These are phyloP conservation scores for Trichoderma sp. DNA, from an alignment of 2,329 filamentous ascomycete species.

Conservation along the genomic window DNA sequence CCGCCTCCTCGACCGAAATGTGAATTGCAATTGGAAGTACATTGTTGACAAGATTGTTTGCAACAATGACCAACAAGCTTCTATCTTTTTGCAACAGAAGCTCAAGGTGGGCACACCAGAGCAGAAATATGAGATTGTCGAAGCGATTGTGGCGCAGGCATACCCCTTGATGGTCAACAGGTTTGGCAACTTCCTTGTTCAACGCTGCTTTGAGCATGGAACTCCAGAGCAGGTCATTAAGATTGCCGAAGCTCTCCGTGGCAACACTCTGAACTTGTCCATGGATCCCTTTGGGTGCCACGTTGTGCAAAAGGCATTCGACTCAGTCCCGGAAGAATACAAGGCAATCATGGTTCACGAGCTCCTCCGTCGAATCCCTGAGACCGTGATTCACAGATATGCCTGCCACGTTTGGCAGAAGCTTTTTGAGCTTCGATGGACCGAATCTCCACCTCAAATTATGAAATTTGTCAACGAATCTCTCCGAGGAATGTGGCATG, in stretches of 20 bases:
- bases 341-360: constrained; percentile 99
- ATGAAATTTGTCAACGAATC: constrained; percentile 98
- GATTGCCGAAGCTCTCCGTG: constrained; percentile 90
- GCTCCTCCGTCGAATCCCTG: constrained; percentile 87
- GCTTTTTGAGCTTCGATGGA: constrained; percentile 96
- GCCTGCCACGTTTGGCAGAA: constrained; percentile 99
- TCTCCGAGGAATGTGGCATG: constrained; percentile 95
- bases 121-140: constrained; percentile 96
- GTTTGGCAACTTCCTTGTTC: constrained; percentile 97
- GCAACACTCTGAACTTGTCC: constrained; percentile 88
- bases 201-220: constrained; percentile 98
- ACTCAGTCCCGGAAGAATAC: constrained; percentile 95
- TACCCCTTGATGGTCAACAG: constrained; percentile 97
- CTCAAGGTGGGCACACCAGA: constrained; percentile 93
- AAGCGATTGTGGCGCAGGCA: constrained; percentile 91
- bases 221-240: constrained; percentile 91
- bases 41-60: constrained; percentile 99
- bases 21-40: constrained; percentile 98
- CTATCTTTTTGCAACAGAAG: constrained; percentile 98
- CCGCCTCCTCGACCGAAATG: constrained; percentile 88
- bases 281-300: constrained; percentile 99
- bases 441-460: constrained; percentile 89
- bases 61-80: constrained; percentile 98
- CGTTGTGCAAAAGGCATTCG: constrained; percentile 97
- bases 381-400: constrained; percentile 97